phyloP scores from a whole-genome alignment of 2,329 filamentous ascomycete species.

The Botryotinia narcissicola region DNA sequence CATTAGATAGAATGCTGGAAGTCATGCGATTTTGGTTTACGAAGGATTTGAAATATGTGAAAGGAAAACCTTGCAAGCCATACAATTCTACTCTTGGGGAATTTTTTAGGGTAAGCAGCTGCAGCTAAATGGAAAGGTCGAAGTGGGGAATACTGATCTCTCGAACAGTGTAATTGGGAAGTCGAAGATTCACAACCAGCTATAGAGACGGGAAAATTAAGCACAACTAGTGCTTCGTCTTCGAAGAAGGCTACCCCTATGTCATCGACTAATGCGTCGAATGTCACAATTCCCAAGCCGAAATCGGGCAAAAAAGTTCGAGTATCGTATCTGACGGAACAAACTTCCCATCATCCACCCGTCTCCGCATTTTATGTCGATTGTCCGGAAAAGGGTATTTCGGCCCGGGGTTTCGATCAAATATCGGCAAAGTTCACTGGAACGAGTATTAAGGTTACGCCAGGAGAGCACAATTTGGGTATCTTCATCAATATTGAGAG shows the following conservation, averaged over 20 bases:
- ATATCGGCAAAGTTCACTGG: slow-evolving; percentile 97
- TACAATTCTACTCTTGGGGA: slow-evolving; percentile 97
- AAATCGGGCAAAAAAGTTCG: slow-evolving; percentile 60
- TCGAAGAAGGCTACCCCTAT: slow-evolving; percentile 21
- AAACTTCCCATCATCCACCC: slow-evolving; percentile 95
- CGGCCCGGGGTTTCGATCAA: slow-evolving; percentile 89
- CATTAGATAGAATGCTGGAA: slow-evolving; percentile 89
- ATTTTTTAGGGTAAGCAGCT: slow-evolving; percentile 77
- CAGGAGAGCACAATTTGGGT: slow-evolving; percentile 89
- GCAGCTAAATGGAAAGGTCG: not conserved
- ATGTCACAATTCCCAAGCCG: slow-evolving; percentile 25
- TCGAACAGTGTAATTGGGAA: slow-evolving; percentile 83
- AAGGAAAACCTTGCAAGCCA: slow-evolving; percentile 97
- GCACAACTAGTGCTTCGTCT: not conserved
- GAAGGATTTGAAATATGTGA: slow-evolving; percentile 98
- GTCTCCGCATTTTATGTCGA: slow-evolving; percentile 94
- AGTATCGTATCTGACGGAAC: slow-evolving; percentile 93
- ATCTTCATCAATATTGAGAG: slow-evolving; percentile 89
- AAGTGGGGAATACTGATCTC: slow-evolving; percentile 22
- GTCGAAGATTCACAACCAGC: slow-evolving; percentile 73
- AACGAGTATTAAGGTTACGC: slow-evolving; percentile 85
- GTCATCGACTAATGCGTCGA: slow-evolving; percentile 30
- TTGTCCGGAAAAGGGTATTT: slow-evolving; percentile 86
- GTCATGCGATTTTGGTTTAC: slow-evolving; percentile 98
- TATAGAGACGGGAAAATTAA: slow-evolving; percentile 43